A percentile compares a stretch with the other conserved stretches of the same genome.
phyloP scores from a whole-genome alignment of 192 early-diverging fungal species.

The Podila minutissima region DNA sequence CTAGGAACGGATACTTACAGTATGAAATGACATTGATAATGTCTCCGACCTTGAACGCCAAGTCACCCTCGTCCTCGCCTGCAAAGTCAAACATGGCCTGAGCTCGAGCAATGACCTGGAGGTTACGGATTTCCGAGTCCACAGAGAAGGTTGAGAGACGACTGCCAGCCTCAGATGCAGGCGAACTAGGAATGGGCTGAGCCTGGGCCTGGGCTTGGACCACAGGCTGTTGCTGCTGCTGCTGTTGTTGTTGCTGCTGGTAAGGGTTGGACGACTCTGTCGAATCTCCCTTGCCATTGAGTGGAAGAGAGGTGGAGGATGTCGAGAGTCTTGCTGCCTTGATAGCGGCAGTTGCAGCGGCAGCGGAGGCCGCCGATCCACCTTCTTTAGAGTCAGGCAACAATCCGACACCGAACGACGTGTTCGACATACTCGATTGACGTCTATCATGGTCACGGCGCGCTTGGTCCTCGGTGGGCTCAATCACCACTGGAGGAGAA shows the following conservation, averaged over 20 bases:
- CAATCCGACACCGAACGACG: constrained; percentile 5
- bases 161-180: constrained; percentile 26
- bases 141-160: constrained; percentile 9
- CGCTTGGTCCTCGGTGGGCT: not conserved
- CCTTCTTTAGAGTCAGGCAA: constrained; percentile 5
- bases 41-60: constrained; percentile 52
- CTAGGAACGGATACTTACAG: constrained; percentile 18
- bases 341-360: constrained; percentile 16
- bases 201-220: constrained; percentile 20
- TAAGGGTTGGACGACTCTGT: constrained; percentile 5
- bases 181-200: constrained; percentile 20
- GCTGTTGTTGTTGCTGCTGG: constrained; percentile 9
- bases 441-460: constrained; percentile 14
- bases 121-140: constrained; percentile 17
- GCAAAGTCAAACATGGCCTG: constrained; percentile 49
- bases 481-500: not conserved
- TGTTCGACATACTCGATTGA: constrained; percentile 13
- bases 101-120: constrained; percentile 47
- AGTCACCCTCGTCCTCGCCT: constrained; percentile 45
- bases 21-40: constrained; percentile 44
- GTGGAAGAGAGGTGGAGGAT: constrained; percentile 10
- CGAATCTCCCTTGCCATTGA: constrained; percentile 4
- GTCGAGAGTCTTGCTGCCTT: constrained; percentile 28
- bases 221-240: constrained; percentile 24
- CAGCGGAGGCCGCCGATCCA: constrained; percentile 28